phyloP scores from a whole-genome alignment of 2,329 filamentous ascomycete genomes.

The Macroventuria anomochaeta region DNA sequence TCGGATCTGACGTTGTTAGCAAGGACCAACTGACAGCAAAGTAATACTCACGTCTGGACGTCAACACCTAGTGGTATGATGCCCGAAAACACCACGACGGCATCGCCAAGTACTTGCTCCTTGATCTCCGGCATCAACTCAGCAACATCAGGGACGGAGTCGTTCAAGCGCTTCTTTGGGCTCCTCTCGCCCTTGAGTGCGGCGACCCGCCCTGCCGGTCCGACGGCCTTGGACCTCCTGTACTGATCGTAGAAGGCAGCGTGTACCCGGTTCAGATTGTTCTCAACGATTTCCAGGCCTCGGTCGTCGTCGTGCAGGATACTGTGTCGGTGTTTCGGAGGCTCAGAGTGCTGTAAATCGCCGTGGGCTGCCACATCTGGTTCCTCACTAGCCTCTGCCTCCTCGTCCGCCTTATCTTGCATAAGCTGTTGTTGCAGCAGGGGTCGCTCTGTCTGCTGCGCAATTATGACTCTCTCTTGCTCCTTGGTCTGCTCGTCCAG shows the following conservation, averaged over 20 bases:
- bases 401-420: constrained; percentile 83
- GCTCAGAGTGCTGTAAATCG: constrained; percentile 40
- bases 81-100: constrained; percentile 86
- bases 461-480: constrained; percentile 85
- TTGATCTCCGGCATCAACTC: constrained; percentile 85
- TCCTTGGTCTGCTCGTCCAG: constrained; percentile 80
- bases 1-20: constrained; percentile 65
- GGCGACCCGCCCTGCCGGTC: constrained; percentile 56
- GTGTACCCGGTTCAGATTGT: constrained; percentile 78
- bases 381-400: constrained; percentile 58
- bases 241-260: constrained; percentile 83
- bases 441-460: constrained; percentile 87
- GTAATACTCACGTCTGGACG: constrained; percentile 62
- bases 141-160: constrained; percentile 82
- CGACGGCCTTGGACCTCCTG: constrained; percentile 60
- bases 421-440: constrained; percentile 91
- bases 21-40: no score
- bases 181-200: constrained; percentile 59
- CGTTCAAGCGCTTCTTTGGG: constrained; percentile 57
- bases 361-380: constrained; percentile 50
- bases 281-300: constrained; percentile 78
- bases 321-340: constrained; percentile 67
- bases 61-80: constrained; percentile 84
- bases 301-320: constrained; percentile 86
- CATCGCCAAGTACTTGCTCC: constrained; percentile 72